Evolutionary conservation across 371 early-diverging fungal species (phyloP), one percentile per base, ranked within the genome.

Genomic region (Catenaria anguillulae): DNA sequence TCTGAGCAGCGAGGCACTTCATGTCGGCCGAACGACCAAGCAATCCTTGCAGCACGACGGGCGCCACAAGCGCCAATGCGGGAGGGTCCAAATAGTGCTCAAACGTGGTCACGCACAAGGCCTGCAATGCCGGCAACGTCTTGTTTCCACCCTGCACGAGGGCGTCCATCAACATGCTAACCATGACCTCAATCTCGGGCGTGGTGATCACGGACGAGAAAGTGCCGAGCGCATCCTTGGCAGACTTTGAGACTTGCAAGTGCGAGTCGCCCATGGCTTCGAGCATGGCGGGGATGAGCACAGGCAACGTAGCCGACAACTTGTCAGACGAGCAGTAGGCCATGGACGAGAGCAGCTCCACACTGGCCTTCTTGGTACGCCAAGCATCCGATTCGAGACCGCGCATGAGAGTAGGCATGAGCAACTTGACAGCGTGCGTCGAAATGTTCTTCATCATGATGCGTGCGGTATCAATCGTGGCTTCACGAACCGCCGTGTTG

Each of bases 81-180:
- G 98, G 94, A 8, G 96, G 85, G 72, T 97, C 98, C 61, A 97
- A 89, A 70, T 97, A 97, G 71, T 97, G 98, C 23, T 93, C 89
- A 73, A 97, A 97, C 1, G 93, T 80, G 0, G 97, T 97, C 59
- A 86, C 86, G 43, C 94, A 70, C 35, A 97, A 77, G 15, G 88
- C 83, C n/a, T 79, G 72, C 64, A 97, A 73, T 3, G 93, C 94
- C 17, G 79, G 70, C 48, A 77, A 76, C 0, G 94, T 95, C 72
- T 92, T 84, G 55, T 71, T 68, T 65, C 89, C 87, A 45, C 96
- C 96, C 66, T 97, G 90, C 56, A 84, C 84, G 33, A 97, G 80
- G 4, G 94, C 95, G 19, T 82, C 79, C 70, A 97, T 71, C 63
- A 97, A 72, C 54, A 77, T 75, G 13, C 96, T 93, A 10, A 92